These are phyloP conservation scores for Lentinula sp. DNA, from an alignment of 768 basidiomycete genomes.

Conservation along the genomic window DNA sequence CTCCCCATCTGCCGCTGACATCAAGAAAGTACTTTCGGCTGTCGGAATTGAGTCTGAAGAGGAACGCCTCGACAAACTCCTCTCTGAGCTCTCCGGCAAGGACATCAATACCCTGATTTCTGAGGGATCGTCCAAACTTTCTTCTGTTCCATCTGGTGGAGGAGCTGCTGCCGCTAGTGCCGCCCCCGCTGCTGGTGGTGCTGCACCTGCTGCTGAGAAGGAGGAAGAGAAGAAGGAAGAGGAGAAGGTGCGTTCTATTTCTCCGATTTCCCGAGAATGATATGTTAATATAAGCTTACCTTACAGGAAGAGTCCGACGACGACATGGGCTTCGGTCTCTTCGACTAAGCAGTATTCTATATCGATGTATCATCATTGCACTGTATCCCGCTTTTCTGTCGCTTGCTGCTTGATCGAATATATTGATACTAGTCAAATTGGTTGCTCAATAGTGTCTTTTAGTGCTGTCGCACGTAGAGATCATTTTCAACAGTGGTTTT, in stretches of 20 bases:
- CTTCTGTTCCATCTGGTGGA: constrained; percentile 96
- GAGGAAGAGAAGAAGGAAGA: constrained; percentile 86
- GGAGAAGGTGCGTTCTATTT: constrained; percentile 59
- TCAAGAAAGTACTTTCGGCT: constrained; percentile 79
- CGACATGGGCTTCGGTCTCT: constrained; percentile 99
- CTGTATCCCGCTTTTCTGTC: not conserved
- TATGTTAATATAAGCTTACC: not conserved
- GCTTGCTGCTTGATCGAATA: not conserved
- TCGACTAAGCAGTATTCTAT: constrained; percentile 57
- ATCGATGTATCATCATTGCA: not conserved
- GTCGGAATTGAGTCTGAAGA: constrained; percentile 90
- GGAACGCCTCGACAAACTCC: constrained; percentile 70
- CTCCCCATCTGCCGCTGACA: constrained; percentile 77
- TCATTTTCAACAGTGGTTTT: too few relatives aligned
- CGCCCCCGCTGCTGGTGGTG: constrained; percentile 46
- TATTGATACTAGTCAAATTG: not conserved
- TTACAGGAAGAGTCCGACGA: constrained; percentile 88
- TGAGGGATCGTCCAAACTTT: constrained; percentile 88
- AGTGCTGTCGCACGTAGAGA: too few relatives aligned
- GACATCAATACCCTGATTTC: constrained; percentile 86
- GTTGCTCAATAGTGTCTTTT: too few relatives aligned
- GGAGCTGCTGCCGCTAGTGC: constrained; percentile 55
- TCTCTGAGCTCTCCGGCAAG: constrained; percentile 90
- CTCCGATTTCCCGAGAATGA: too few relatives aligned
- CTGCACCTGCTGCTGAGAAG: constrained; percentile 69